A percentile compares a stretch with the other conserved stretches of the same genome.
Conservation (phyloP, 2,329 filamentous ascomycete species). For the Graphilbum ipis-grandicollis region DNA sequence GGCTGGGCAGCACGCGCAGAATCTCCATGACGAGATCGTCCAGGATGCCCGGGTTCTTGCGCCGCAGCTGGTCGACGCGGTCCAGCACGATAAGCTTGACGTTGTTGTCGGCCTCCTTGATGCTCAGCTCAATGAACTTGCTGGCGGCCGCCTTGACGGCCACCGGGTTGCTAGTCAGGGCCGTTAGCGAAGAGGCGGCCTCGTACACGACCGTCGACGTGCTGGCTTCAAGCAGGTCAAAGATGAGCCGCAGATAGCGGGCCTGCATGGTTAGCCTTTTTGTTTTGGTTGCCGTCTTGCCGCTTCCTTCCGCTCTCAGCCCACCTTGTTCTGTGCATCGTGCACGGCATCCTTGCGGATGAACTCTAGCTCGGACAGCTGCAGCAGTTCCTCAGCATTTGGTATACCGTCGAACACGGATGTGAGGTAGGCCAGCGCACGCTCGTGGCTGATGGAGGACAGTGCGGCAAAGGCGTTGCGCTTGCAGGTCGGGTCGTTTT, state of each 20-base stretch:
- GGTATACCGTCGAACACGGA: slow-evolving; percentile 83
- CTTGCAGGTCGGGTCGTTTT: slow-evolving; percentile 93
- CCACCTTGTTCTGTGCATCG: slow-evolving; percentile 87
- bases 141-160: slow-evolving; percentile 90
- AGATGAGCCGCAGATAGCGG: slow-evolving; percentile 83
- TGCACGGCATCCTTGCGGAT: slow-evolving; percentile 94
- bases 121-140: slow-evolving; percentile 93
- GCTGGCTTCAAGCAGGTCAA: slow-evolving; percentile 84
- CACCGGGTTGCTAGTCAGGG: slow-evolving; percentile 88
- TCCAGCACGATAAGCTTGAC: slow-evolving; percentile 97
- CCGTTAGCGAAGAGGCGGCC: slow-evolving; percentile 84
- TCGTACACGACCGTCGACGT: slow-evolving; percentile 95
- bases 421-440: slow-evolving; percentile 74
- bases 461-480: slow-evolving; percentile 92
- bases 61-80: slow-evolving; percentile 58
- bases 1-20: slow-evolving; percentile 80
- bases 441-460: slow-evolving; percentile 80
- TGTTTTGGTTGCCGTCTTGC: too few relatives aligned
- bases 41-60: slow-evolving; percentile 63
- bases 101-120: slow-evolving; percentile 97
- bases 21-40: slow-evolving; percentile 97
- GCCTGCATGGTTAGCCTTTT: too few relatives aligned
- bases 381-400: slow-evolving; percentile 84
- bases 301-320: too few relatives aligned
- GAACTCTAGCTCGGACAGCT: slow-evolving; percentile 89